These are phyloP conservation scores for Melocanna baccifera DNA, from an alignment of 176 grass and related monocot species.

Conservation along the genomic window DNA sequence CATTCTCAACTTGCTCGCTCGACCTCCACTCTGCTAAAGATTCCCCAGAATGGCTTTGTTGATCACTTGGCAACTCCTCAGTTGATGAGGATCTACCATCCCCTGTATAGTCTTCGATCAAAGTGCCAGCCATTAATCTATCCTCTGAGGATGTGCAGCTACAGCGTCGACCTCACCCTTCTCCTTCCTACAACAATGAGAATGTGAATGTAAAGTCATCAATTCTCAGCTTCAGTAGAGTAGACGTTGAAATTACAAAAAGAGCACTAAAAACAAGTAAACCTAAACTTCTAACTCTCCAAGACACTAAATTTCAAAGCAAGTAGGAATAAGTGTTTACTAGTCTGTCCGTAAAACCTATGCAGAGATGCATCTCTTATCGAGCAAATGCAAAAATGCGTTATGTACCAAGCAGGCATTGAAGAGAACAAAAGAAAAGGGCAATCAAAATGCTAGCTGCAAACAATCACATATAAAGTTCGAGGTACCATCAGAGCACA, in stretches of 20 bases:
- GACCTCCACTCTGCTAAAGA: slow-evolving; percentile 78
- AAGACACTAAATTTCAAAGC: not conserved
- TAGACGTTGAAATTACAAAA: not conserved
- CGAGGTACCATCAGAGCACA: not conserved
- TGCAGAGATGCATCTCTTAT: not conserved
- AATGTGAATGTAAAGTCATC: not conserved
- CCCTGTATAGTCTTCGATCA: slow-evolving; percentile 50
- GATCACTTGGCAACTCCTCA: slow-evolving; percentile 65
- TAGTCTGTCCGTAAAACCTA: not conserved
- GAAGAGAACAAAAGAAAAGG: not conserved
- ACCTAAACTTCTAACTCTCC: not conserved
- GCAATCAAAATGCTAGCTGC: not conserved
- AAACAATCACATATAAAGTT: not conserved
- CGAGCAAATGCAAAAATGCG: not conserved
- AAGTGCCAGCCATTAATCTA: slow-evolving; percentile 50
- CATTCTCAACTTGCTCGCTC: slow-evolving; percentile 86
- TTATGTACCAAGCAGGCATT: not conserved
- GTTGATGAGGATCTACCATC: slow-evolving; percentile 45
- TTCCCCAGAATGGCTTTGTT: slow-evolving; percentile 61
- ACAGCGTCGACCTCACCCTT: not conserved
- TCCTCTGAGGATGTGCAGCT: not conserved
- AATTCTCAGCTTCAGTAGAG: not conserved
- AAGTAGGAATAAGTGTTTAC: not conserved
- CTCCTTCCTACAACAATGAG: slow-evolving; percentile 20
- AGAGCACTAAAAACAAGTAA: not conserved